Conservation (phyloP, 805 yeast genomes). For the Starmerella kuoi region DNA sequence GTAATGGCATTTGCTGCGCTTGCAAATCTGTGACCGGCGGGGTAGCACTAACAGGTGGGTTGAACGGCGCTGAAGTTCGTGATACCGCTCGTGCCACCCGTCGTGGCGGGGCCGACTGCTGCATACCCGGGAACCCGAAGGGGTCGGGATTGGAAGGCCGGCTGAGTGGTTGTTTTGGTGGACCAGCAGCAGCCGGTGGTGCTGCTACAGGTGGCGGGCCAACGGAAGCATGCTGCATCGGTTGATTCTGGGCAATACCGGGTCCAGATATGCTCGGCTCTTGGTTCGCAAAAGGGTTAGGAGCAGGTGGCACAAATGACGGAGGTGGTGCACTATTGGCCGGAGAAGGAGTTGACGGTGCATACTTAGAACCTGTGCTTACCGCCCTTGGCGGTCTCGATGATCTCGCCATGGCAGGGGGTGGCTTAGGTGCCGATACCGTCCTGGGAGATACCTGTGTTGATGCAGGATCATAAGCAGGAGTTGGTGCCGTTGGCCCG, state of each 20-base stretch:
- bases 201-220: no score
- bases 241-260: no score
- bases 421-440: not conserved
- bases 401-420: not conserved
- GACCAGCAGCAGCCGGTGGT: no score
- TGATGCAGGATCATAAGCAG: not conserved
- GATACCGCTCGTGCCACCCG: not conserved
- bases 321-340: not conserved
- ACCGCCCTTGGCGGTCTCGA: not conserved
- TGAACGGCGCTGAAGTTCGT: not conserved
- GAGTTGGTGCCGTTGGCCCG: not conserved
- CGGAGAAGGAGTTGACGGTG: not conserved
- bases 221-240: no score
- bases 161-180: not conserved
- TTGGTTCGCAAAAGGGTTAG: no score
- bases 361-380: not conserved
- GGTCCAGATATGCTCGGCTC: no score
- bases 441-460: not conserved
- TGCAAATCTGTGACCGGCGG: not conserved
- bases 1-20: no score
- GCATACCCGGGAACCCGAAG: conserved; percentile 20
- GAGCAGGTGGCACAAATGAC: not conserved
- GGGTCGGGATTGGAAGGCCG: conserved; percentile 18
- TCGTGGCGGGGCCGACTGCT: not conserved
- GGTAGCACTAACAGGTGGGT: not conserved